A percentile compares a stretch with the other conserved stretches of the same genome.
Evolutionary conservation across 805 yeast genomes (phyloP).

Genomic region (Ogataea thermomethanolica): DNA sequence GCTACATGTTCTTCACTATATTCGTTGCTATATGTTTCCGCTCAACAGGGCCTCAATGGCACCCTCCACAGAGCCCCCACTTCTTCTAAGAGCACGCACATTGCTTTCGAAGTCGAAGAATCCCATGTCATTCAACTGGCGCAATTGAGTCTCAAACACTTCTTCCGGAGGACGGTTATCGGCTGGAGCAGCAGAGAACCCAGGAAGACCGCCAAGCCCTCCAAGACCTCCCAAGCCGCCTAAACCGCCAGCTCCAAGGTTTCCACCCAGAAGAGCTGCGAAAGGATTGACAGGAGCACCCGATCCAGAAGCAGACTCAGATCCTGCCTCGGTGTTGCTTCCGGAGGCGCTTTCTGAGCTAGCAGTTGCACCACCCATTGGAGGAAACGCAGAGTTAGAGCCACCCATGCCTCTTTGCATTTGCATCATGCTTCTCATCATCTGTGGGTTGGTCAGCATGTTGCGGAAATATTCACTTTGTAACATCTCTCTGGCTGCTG

Average conservation of each 20-base stretch:
- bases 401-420: slow-evolving; percentile 55
- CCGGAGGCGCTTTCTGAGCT: slow-evolving; percentile 14
- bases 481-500: slow-evolving; percentile 80
- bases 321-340: slow-evolving; percentile 17
- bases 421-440: slow-evolving; percentile 77
- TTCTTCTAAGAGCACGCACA: slow-evolving; percentile 85
- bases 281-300: slow-evolving; percentile 40
- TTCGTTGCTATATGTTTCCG: slow-evolving; percentile 41
- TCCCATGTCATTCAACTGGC: slow-evolving; percentile 79
- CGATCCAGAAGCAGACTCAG: slow-evolving; percentile 14
- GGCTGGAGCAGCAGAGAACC: slow-evolving; percentile 62
- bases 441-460: slow-evolving; percentile 78
- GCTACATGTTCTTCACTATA: too few species aligned
- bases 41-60: slow-evolving; percentile 84
- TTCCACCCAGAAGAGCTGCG: slow-evolving; percentile 34
- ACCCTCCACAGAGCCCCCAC: slow-evolving; percentile 97
- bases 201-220: slow-evolving; percentile 46
- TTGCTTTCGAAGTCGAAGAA: slow-evolving; percentile 90
- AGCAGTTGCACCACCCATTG: slow-evolving; percentile 42
- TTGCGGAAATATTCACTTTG: slow-evolving; percentile 81
- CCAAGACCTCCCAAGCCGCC: slow-evolving; percentile 33
- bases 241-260: slow-evolving; percentile 27
- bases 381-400: slow-evolving; percentile 39
- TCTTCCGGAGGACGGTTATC: slow-evolving; percentile 80
- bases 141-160: slow-evolving; percentile 64